phyloP scores from a whole-genome alignment of 192 early-diverging fungal species.

The Coemansia sp. region DNA sequence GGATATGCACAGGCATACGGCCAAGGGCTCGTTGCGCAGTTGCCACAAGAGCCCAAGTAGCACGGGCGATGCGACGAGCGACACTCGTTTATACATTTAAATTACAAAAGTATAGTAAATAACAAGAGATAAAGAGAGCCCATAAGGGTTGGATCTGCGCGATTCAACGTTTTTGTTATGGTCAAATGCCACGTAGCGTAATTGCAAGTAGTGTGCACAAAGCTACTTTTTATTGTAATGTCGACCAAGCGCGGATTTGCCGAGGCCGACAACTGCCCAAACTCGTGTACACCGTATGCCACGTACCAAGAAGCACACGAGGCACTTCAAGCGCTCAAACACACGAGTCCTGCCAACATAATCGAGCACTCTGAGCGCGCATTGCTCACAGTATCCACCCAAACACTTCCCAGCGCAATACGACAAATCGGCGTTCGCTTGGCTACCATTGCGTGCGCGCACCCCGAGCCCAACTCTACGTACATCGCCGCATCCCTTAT shows the following conservation, averaged over 20 bases:
- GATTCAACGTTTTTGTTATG: background rate
- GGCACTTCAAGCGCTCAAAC: conserved; percentile 22
- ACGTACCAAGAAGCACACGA: conserved; percentile 41
- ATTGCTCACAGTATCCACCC: conserved; percentile 2
- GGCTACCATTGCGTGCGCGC: conserved; percentile 25
- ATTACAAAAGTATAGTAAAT: conserved; percentile 5
- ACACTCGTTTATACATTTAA: conserved; percentile 24
- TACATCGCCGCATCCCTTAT: conserved; percentile 9
- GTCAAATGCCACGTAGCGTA: background rate
- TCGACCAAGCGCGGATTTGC: conserved; percentile 13
- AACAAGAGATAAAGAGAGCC: background rate
- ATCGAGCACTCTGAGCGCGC: conserved; percentile 15
- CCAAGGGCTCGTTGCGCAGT: conserved; percentile 69
- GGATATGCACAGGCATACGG: conserved; percentile 69
- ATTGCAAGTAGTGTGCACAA: background rate
- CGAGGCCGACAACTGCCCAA: background rate
- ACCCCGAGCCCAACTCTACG: conserved; percentile 29
- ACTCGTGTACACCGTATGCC: conserved; percentile 11
- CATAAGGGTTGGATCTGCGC: too few species aligned
- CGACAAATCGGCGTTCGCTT: conserved; percentile 41
- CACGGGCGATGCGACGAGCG: conserved; percentile 40
- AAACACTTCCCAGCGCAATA: conserved; percentile 14
- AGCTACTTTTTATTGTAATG: conserved; percentile 8
- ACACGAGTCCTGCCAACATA: conserved; percentile 9
- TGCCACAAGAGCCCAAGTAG: conserved; percentile 58